phyloP scores from a whole-genome alignment of 352 stramenopile species.

The Globisporangium lucens region DNA sequence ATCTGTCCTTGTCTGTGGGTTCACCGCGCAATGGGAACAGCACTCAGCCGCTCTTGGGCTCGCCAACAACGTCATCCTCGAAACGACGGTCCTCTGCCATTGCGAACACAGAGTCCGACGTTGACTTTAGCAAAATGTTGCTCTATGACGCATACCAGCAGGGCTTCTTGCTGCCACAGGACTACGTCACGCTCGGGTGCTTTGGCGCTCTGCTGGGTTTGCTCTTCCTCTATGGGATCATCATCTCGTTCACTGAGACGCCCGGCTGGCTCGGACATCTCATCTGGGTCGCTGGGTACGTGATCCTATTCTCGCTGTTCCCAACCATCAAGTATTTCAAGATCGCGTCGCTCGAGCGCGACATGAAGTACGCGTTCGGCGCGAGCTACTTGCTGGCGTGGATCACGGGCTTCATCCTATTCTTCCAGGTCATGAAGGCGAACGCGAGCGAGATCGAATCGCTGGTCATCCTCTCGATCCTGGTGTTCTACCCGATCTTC shows the following conservation, averaged over 20 bases:
- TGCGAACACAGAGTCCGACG: slow-evolving; percentile 16
- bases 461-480: slow-evolving; percentile 64
- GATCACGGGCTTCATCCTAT: slow-evolving; percentile 69
- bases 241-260: slow-evolving; percentile 63
- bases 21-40: slow-evolving; percentile 20
- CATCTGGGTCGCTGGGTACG: slow-evolving; percentile 61
- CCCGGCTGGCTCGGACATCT: slow-evolving; percentile 69
- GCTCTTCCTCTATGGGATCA: slow-evolving; percentile 63
- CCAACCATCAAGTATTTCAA: slow-evolving; percentile 81
- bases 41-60: slow-evolving; percentile 16
- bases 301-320: slow-evolving; percentile 65
- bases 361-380: slow-evolving; percentile 53
- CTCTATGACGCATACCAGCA: slow-evolving; percentile 69
- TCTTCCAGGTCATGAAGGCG: slow-evolving; percentile 51
- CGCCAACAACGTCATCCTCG: neutral
- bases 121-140: slow-evolving; percentile 73
- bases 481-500: slow-evolving; percentile 82
- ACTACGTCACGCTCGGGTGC: slow-evolving; percentile 68
- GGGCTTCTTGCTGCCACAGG: slow-evolving; percentile 65
- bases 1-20: slow-evolving; percentile 20
- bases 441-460: slow-evolving; percentile 73
- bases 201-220: slow-evolving; percentile 53
- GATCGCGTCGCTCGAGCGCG: slow-evolving; percentile 46
- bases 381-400: slow-evolving; percentile 62
- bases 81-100: slow-evolving; percentile 11